A percentile compares a stretch with the other conserved stretches of the same genome.
phyloP scores from a whole-genome alignment of 2,329 filamentous ascomycete species.

The Penicillium olsonii region DNA sequence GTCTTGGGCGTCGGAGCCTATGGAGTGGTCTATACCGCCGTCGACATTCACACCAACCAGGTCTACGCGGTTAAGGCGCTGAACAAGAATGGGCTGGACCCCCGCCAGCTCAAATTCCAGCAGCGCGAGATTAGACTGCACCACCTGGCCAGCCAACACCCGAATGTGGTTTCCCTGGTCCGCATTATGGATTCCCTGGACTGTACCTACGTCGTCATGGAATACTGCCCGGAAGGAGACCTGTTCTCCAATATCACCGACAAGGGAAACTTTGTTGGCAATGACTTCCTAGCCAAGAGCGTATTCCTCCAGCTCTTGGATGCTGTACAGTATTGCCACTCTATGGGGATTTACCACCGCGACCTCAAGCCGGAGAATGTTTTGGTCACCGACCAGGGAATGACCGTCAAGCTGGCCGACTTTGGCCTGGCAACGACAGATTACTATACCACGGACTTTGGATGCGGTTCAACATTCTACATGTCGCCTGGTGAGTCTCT shows the following conservation, averaged over 20 bases:
- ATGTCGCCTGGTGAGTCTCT: conserved; percentile 94
- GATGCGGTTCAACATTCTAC: conserved; percentile 97
- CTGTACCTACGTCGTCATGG: conserved; percentile 93
- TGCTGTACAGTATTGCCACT: conserved; percentile 94
- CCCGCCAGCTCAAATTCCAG: conserved; percentile 85
- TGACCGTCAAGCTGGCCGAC: conserved; percentile 92
- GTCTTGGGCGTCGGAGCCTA: conserved; percentile 94
- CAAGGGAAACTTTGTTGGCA: conserved; percentile 86
- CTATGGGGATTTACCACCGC: conserved; percentile 90
- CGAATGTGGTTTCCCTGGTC: conserved; percentile 89
- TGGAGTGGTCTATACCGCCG: conserved; percentile 89
- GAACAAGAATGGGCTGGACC: conserved; percentile 89
- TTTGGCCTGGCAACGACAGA: conserved; percentile 93
- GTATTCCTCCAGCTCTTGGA: conserved; percentile 95
- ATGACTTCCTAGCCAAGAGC: conserved; percentile 81
- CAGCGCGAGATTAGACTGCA: conserved; percentile 90
- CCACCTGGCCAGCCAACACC: conserved; percentile 82
- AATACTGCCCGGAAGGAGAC: conserved; percentile 96
- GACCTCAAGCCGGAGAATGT: conserved; percentile 99
- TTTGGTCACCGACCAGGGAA: conserved; percentile 82
- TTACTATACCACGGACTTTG: conserved; percentile 85
- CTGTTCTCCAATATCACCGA: conserved; percentile 98
- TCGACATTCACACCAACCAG: conserved; percentile 77
- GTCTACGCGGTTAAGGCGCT: conserved; percentile 96
- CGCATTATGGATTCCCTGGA: conserved; percentile 90